These are phyloP conservation scores for Volvox carteri DNA, from an alignment of 163 green algal genomes.

Conservation along the genomic window DNA sequence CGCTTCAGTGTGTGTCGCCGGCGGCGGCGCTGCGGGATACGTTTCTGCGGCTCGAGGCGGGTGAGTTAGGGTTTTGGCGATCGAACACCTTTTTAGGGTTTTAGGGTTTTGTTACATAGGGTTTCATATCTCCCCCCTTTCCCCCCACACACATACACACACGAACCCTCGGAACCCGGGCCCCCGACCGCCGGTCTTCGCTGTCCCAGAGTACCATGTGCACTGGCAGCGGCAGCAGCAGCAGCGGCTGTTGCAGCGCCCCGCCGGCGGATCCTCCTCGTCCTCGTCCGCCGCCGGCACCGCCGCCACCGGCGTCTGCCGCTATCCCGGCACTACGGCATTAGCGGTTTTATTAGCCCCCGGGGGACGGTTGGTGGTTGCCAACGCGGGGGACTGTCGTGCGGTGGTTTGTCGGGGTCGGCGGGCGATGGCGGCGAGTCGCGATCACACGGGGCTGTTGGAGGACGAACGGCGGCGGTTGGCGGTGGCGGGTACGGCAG, in stretches of 20 bases:
- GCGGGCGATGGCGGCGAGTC: slow-evolving; percentile 70
- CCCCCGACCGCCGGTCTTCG: no score
- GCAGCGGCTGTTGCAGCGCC: no score
- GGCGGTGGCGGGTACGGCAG: slow-evolving; percentile 70
- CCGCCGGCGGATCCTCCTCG: no score
- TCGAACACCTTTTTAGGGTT: no score
- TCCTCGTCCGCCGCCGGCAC: slow-evolving; percentile 58
- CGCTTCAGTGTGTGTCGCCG: slow-evolving; percentile 14
- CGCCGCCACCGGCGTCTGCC: slow-evolving; percentile 49
- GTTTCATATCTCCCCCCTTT: no score
- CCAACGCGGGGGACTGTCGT: slow-evolving; percentile 93
- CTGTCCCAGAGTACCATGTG: slow-evolving; percentile 22
- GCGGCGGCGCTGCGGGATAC: slow-evolving; percentile 60
- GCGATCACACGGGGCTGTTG: slow-evolving; percentile 80
- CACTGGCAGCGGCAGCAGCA: slow-evolving; percentile 53
- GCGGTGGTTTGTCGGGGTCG: slow-evolving; percentile 84
- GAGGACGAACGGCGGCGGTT: slow-evolving; percentile 82
- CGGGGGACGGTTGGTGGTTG: slow-evolving; percentile 76
- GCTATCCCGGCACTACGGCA: slow-evolving; percentile 83
- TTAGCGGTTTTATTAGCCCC: slow-evolving; percentile 77
- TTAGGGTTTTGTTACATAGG: no score
- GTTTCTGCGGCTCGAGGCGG: slow-evolving; percentile 69
- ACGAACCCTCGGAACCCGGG: no score
- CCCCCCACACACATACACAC: no score
- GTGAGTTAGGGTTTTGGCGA: no score